phyloP scores from a whole-genome alignment of 2,329 filamentous ascomycete species.

The Lizonia empirigonia region DNA sequence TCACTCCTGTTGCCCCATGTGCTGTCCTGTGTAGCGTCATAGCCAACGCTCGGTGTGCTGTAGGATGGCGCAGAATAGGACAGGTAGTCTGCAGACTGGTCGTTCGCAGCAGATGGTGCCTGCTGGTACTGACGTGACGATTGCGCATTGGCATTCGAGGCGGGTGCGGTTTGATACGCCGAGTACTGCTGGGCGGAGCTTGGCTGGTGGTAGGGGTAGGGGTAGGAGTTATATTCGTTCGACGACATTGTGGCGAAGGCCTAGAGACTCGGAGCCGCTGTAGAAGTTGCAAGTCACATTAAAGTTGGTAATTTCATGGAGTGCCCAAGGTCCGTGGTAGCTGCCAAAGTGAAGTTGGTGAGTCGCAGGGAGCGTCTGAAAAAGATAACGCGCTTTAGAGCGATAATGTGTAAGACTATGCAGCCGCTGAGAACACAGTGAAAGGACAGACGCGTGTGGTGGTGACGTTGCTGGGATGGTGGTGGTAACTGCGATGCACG shows the following conservation, averaged over 20 bases:
- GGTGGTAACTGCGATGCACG: slow-evolving; percentile 14
- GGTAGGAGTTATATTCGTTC: slow-evolving; percentile 37
- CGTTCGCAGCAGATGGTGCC: slow-evolving; percentile 18
- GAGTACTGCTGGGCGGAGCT: slow-evolving; percentile 38
- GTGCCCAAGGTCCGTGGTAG: not conserved
- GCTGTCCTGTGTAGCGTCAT: slow-evolving; percentile 28
- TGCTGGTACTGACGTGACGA: slow-evolving; percentile 36
- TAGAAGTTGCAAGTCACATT: slow-evolving; percentile 7
- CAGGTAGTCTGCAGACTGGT: slow-evolving; percentile 36
- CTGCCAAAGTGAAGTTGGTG: not conserved
- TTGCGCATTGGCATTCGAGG: slow-evolving; percentile 32
- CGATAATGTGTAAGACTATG: not conserved
- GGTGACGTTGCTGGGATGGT: slow-evolving; percentile 10
- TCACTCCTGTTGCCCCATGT: slow-evolving; percentile 26
- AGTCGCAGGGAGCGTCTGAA: not conserved
- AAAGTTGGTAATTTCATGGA: not conserved
- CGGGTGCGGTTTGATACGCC: slow-evolving; percentile 32
- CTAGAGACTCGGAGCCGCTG: not conserved
- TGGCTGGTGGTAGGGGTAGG: slow-evolving; percentile 34
- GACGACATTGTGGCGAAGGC: slow-evolving; percentile 28
- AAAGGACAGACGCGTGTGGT: slow-evolving; percentile 4
- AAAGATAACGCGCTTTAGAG: not conserved
- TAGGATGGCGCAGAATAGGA: slow-evolving; percentile 34
- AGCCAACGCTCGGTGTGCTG: slow-evolving; percentile 24
- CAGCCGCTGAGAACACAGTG: not conserved